Percentiles rank a stretch among this genome's conserved stretches.
Evolutionary conservation across 2,329 filamentous ascomycete species (phyloP).

Genomic region (Zymoseptoria tritici): DNA sequence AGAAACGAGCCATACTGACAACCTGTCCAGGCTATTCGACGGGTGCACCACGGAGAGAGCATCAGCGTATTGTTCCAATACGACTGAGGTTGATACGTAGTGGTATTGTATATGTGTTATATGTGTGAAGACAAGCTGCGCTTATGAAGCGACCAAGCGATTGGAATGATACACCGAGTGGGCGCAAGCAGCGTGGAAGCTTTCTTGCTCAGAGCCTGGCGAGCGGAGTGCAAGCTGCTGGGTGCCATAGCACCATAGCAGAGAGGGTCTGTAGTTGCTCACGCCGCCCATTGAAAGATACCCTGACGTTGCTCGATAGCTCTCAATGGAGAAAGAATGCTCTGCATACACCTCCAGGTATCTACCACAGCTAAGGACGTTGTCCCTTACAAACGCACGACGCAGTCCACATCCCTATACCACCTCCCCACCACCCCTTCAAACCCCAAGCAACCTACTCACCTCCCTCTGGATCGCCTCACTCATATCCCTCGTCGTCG

Average conservation of each 20-base stretch:
- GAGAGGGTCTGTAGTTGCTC: not conserved
- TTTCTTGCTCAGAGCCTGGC: not conserved
- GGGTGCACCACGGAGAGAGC: constrained; percentile 95
- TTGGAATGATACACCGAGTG: not conserved
- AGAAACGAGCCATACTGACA: constrained; percentile 3
- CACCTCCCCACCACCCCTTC: not conserved
- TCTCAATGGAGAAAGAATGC: not conserved
- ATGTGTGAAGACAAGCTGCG: not conserved
- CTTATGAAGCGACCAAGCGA: not conserved
- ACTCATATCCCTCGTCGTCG: constrained; percentile 37
- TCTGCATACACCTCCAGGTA: not conserved
- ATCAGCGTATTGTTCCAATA: constrained; percentile 93
- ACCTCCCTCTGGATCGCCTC: constrained; percentile 31
- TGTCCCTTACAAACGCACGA: not conserved
- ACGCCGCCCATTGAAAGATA: not conserved
- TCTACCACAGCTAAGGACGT: not conserved
- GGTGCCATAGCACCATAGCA: not conserved
- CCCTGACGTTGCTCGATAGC: not conserved
- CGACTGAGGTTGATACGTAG: constrained; percentile 42
- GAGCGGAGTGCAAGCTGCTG: not conserved
- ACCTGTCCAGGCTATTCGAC: constrained; percentile 63
- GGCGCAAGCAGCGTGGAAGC: not conserved
- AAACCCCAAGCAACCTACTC: constrained; percentile 16
- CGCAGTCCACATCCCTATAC: not conserved
- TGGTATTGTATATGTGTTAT: not conserved